phyloP scores from a whole-genome alignment of 2,329 filamentous ascomycete species.

The Atkinsonella texensis region DNA sequence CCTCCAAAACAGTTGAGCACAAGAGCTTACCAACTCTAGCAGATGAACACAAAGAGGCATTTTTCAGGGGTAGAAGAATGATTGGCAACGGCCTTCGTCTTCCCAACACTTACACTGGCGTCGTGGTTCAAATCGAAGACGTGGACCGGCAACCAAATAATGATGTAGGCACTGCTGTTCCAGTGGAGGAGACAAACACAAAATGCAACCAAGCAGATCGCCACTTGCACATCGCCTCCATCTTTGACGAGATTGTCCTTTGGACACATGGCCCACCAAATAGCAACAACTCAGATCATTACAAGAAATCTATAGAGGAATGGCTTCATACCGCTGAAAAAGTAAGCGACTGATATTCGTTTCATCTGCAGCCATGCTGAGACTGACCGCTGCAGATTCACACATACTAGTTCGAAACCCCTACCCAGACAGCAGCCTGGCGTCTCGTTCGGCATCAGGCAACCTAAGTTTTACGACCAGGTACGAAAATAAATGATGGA shows the following conservation, averaged over 20 bases:
- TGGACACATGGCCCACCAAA: slow-evolving; percentile 69
- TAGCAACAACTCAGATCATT: slow-evolving; percentile 52
- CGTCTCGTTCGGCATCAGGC: neutral
- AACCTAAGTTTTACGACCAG: no score
- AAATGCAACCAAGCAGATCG: slow-evolving; percentile 17
- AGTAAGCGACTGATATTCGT: slow-evolving; percentile 27
- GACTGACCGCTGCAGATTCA: neutral
- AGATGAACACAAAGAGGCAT: slow-evolving; percentile 45
- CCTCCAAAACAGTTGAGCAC: no score
- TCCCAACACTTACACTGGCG: slow-evolving; percentile 58
- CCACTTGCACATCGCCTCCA: slow-evolving; percentile 35
- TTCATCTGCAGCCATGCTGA: neutral
- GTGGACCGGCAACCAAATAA: slow-evolving; percentile 22
- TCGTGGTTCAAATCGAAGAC: slow-evolving; percentile 36
- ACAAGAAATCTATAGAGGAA: slow-evolving; percentile 64
- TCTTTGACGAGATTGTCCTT: slow-evolving; percentile 65
- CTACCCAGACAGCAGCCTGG: neutral
- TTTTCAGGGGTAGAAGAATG: slow-evolving; percentile 73
- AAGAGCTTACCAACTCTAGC: neutral
- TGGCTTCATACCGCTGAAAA: slow-evolving; percentile 65
- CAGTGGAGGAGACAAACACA: slow-evolving; percentile 7
- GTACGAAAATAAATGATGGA: neutral
- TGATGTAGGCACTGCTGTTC: slow-evolving; percentile 20
- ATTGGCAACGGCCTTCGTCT: slow-evolving; percentile 54
- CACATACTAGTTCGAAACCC: neutral